Percentiles rank a stretch among this genome's conserved stretches.
These are phyloP conservation scores for Coemansia sp. DNA, from an alignment of 192 early-diverging fungal species.

Conservation along the genomic window DNA sequence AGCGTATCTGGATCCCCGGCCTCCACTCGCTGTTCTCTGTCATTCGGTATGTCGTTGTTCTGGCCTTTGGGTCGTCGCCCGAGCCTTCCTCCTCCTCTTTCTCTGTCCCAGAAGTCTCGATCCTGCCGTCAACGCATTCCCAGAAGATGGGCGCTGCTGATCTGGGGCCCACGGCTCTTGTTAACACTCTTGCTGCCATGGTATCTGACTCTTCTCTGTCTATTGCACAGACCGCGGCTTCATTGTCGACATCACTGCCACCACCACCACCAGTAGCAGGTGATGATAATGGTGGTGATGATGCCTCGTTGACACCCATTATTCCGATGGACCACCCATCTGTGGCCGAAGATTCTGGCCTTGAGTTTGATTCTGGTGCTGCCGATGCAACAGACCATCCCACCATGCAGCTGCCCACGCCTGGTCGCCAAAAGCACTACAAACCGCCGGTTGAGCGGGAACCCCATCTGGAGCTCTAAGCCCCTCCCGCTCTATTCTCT, in stretches of 20 bases:
- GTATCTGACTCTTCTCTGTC: not conserved
- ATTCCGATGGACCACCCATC: too few species aligned
- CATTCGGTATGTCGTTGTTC: constrained; percentile 21
- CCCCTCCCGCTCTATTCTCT: too few species aligned
- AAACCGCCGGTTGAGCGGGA: constrained; percentile 6
- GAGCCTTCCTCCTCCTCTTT: not conserved
- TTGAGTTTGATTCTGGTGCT: not conserved
- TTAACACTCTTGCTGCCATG: not conserved
- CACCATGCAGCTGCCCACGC: not conserved
- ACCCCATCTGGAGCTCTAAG: not conserved
- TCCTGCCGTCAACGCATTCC: too few species aligned
- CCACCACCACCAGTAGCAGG: too few species aligned
- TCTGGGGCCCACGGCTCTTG: not conserved
- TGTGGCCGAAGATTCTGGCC: too few species aligned
- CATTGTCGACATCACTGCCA: not conserved
- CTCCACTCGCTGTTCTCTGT: constrained; percentile 28
- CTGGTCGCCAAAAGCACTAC: not conserved
- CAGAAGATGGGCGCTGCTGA: not conserved
- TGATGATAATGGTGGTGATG: too few species aligned
- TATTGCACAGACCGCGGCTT: not conserved
- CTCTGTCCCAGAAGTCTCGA: not conserved
- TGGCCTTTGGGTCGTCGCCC: not conserved
- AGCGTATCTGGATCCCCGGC: constrained; percentile 53
- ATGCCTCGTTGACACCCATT: too few species aligned
- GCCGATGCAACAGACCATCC: not conserved